Conservation (phyloP, 129 eudicot genomes). For the Artemisia tridentata region DNA sequence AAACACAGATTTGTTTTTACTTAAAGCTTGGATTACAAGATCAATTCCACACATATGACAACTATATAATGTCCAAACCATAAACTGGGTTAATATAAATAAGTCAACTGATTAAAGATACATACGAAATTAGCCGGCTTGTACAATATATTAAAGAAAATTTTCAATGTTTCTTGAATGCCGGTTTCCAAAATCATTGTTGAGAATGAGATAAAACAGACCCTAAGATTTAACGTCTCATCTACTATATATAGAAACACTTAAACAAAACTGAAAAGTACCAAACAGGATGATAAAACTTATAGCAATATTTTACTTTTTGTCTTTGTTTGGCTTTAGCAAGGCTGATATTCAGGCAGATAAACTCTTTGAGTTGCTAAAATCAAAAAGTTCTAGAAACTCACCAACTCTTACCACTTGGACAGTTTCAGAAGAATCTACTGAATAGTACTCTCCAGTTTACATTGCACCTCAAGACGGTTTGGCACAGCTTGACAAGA, state of each 20-base stretch:
- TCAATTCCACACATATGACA: slow-evolving; percentile 19
- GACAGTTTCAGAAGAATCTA: slow-evolving; percentile 8
- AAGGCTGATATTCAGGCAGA: slow-evolving; percentile 32
- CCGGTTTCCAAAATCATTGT: neutral
- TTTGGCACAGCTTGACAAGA: slow-evolving; percentile 33
- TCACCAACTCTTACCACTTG: slow-evolving; percentile 20
- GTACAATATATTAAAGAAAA: neutral
- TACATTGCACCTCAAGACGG: slow-evolving; percentile 35
- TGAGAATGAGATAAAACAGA: slow-evolving; percentile 10
- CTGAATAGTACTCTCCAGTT: slow-evolving; percentile 25
- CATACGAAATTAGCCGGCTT: slow-evolving; percentile 17
- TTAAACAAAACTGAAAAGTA: slow-evolving; percentile 14
- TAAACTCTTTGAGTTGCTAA: slow-evolving; percentile 30
- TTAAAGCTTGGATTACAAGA: neutral
- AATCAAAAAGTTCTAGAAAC: slow-evolving; percentile 18
- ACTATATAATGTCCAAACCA: slow-evolving; percentile 3
- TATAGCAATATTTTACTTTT: slow-evolving; percentile 22
- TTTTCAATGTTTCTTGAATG: neutral
- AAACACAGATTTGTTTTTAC: neutral
- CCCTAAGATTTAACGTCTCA: slow-evolving; percentile 17
- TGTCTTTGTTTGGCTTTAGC: slow-evolving; percentile 22
- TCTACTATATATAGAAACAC: slow-evolving; percentile 14
- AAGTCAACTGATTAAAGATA: slow-evolving; percentile 6
- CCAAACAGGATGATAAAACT: slow-evolving; percentile 21
- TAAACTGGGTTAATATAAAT: neutral